Evolutionary conservation across 345 rosid species (phyloP).

Genomic region (Gossypium stocksii): DNA sequence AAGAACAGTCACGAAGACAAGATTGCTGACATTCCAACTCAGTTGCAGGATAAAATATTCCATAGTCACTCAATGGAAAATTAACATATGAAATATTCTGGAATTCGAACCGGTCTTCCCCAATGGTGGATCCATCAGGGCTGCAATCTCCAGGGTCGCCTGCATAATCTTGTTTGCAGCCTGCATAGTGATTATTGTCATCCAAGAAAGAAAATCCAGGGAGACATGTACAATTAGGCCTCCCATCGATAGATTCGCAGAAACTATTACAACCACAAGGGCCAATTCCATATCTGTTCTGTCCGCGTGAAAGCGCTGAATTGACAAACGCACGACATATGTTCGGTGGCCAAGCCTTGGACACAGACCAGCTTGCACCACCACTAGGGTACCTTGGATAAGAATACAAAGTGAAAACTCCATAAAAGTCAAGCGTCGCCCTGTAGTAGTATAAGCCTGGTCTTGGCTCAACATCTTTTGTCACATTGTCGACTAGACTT

Average conservation of each 20-base stretch:
- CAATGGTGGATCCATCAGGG: neutral
- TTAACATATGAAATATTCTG: neutral
- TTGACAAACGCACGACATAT: neutral
- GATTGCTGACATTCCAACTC: constrained; percentile 10
- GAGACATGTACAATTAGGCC: constrained; percentile 10
- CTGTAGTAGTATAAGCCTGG: constrained; percentile 5
- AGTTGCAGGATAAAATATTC: neutral
- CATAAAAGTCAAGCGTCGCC: constrained; percentile 9
- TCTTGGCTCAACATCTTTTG: neutral
- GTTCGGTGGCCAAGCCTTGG: neutral
- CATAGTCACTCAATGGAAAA: constrained; percentile 13
- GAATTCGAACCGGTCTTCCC: constrained; percentile 10
- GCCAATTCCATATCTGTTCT: neutral
- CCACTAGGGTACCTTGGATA: neutral
- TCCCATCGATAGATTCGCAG: neutral
- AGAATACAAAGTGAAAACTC: constrained; percentile 14
- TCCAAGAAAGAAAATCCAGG: constrained; percentile 10
- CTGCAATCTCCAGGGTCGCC: constrained; percentile 4
- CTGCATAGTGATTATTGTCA: neutral
- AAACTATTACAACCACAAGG: constrained; percentile 17
- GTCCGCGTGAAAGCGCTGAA: neutral
- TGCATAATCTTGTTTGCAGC: constrained; percentile 15
- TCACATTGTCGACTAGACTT: neutral
- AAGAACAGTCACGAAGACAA: constrained; percentile 17
- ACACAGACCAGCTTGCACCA: neutral